Evolutionary conservation across 1,284 basidiomycete genomes (phyloP), one percentile per base, ranked within the genome.

Genomic region (Sporisorium exsertum): DNA sequence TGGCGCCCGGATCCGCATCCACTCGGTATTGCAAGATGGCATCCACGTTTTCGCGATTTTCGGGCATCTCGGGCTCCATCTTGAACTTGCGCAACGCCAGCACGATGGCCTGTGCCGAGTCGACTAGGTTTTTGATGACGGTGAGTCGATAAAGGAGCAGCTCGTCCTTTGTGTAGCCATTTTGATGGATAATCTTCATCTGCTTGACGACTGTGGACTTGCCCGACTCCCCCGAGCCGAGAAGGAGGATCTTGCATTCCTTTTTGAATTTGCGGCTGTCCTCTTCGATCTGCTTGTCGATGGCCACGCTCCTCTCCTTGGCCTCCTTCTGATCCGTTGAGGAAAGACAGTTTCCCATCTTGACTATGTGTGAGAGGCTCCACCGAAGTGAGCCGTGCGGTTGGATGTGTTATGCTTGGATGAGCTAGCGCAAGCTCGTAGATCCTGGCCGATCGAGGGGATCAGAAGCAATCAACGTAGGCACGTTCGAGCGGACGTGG

Each of bases 181-280:
- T 92, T 86, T 97, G 94, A 86, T 97, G 94, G 69, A 98, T 96
- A 76, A 98, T 97, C 89, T 97, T 97, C 95, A 98, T 98, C 87
- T 98, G 96, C 87, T 97, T 98, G 52, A 97, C 94, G 77, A 98
- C 94, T 0, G 95, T 98, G 6, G 91, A 93, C 88, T 97, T 97
- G 35, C 95, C 96, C 0, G 93, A 95, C 88, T 92, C 91, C 80
- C 91, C 91, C n/a, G 91, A 91, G 29, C 83, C 95, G 6, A 97
- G 89, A 22, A 98, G 88, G 26, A 97, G 87, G 77, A 98, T 95
- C 89, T 97, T 97, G 89, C 93, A 95, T 87, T 97, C 95, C 84
- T 92, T 92, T 86, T 92, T 92, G 81, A 93, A 93, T 86, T 88
- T 88, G 72, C 86, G 87, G 43, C 85, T 86, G 79, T 89, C 89